Evolutionary conservation across 2,329 filamentous ascomycete genomes (phyloP), one percentile per base, ranked within the genome.

Genomic region (Scedosporium dehoogii): DNA sequence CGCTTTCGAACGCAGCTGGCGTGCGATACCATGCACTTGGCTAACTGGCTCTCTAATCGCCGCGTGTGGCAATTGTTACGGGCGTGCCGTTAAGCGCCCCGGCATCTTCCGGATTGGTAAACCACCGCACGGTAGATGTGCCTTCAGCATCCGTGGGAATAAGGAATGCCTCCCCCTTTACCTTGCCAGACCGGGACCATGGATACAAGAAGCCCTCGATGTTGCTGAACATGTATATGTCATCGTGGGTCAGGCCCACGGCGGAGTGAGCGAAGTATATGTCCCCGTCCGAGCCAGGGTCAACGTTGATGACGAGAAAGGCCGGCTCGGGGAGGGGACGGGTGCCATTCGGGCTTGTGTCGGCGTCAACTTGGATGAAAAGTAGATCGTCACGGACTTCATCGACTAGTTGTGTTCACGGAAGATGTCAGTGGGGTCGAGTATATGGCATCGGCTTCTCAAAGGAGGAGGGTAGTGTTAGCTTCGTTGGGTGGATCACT

Each of bases 281-380:
- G 41, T 63, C 59, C 14, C 62, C 62, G 25, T 27, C 5, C 42
- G 67, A 63, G 27, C 41, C 60, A 16, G 64, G 51, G 3, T 14
- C 51, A 56, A 63, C 61, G 63, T 66, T 65, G 62, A 64, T 58
- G 29, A 61, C 63, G 14, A 69, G 65, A 62, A 69, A 69, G 33
- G 64, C 67, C 14, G 66, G 63, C 46, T 64, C 42, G 3, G 65
- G 61, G 25, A 66, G 51, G 9, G 25, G 23, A 3, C 21, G 46
- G 33, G 38, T 56, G 16, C 27, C 12, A 21, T 38, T 5, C 10
- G 62, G 38, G 44, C 58, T 60, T 14, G 23, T 55, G 2, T 46
- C 46, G 16, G 5, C 7, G 41, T 62, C 59, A 33, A 27, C 16
- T n/a, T 61, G 27, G 56, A 67, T 63, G 62, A 64, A 65, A 33